Evolutionary conservation across 2,329 filamentous ascomycete genomes (phyloP).

Genomic region (Xylariaceae sp.): DNA sequence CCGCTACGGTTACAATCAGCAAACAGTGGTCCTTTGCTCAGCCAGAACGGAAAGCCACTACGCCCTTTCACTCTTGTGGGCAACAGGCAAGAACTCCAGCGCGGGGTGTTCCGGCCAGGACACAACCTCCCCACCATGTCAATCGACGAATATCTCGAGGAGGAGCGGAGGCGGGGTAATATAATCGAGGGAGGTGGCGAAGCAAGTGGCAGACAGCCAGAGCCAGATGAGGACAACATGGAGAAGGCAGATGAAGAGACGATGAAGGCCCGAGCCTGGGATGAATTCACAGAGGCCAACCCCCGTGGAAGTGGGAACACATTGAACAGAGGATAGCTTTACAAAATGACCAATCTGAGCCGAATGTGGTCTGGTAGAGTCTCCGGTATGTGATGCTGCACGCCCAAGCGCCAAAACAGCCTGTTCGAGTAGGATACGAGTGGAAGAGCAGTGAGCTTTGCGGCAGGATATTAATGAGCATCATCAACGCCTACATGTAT

Average conservation of each 20-base stretch:
- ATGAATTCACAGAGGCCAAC: constrained; percentile 89
- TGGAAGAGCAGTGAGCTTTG: too few relatives aligned
- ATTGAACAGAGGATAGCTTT: constrained; percentile 62
- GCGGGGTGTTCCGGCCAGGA: constrained; percentile 82
- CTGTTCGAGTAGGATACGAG: too few relatives aligned
- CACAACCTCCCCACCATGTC: constrained; percentile 96
- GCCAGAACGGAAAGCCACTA: constrained; percentile 75
- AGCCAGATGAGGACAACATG: constrained; percentile 84
- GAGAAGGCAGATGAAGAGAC: constrained; percentile 87
- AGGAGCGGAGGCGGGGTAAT: constrained; percentile 77
- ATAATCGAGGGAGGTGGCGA: constrained; percentile 90
- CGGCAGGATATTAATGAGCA: too few relatives aligned
- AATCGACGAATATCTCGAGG: constrained; percentile 95
- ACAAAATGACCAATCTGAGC: neutral
- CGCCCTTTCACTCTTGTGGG: constrained; percentile 86
- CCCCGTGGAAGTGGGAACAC: constrained; percentile 81
- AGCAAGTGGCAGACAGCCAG: constrained; percentile 61
- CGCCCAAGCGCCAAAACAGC: too few relatives aligned
- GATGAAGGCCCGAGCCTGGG: constrained; percentile 91
- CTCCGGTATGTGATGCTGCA: too few relatives aligned
- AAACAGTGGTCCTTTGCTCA: constrained; percentile 69
- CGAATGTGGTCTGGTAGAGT: too few relatives aligned
- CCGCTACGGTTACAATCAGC: constrained; percentile 48
- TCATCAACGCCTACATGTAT: too few relatives aligned
- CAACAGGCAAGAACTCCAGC: constrained; percentile 68